phyloP scores from a whole-genome alignment of 805 yeast genomes.

The Zygoascus flipseniorum region DNA sequence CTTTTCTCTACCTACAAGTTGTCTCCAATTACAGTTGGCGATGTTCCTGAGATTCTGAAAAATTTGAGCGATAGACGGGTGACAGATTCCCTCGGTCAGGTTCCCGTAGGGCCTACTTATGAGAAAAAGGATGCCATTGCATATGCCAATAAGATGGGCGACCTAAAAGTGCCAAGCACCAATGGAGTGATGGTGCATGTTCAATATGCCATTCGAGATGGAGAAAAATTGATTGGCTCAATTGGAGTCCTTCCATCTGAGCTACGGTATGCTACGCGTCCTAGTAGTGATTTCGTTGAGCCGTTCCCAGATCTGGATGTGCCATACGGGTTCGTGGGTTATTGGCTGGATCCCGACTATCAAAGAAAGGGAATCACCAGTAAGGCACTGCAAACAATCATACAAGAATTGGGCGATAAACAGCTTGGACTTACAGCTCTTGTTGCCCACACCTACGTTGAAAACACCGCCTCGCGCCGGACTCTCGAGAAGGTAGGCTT shows the following conservation, averaged over 20 bases:
- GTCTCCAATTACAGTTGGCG: background rate
- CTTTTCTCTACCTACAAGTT: background rate
- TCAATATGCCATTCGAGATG: slow-evolving; percentile 12
- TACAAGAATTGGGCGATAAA: slow-evolving; percentile 6
- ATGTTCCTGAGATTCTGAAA: background rate
- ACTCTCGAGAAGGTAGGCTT: slow-evolving; percentile 17
- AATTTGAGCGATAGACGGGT: slow-evolving; percentile 5
- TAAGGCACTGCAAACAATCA: slow-evolving; percentile 5
- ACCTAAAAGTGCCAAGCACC: background rate
- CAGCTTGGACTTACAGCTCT: slow-evolving; percentile 3
- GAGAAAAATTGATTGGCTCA: slow-evolving; percentile 9
- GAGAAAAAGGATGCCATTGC: slow-evolving; percentile 9
- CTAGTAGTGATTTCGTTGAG: slow-evolving; percentile 1
- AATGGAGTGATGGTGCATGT: background rate
- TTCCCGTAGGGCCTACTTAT: slow-evolving; percentile 10
- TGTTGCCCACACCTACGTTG: slow-evolving; percentile 9
- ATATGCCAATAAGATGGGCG: slow-evolving; percentile 1
- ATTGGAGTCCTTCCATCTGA: background rate
- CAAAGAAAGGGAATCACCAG: slow-evolving; percentile 13
- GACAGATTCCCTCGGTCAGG: slow-evolving; percentile 7
- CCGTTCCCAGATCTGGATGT: background rate
- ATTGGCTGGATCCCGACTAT: slow-evolving; percentile 14
- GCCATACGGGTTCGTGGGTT: slow-evolving; percentile 11
- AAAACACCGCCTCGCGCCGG: slow-evolving; percentile 11
- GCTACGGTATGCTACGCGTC: background rate